Evolutionary conservation across 306 rosid genomes (phyloP), one percentile per base, ranked within the genome.

Genomic region (Arachis stenosperma): DNA sequence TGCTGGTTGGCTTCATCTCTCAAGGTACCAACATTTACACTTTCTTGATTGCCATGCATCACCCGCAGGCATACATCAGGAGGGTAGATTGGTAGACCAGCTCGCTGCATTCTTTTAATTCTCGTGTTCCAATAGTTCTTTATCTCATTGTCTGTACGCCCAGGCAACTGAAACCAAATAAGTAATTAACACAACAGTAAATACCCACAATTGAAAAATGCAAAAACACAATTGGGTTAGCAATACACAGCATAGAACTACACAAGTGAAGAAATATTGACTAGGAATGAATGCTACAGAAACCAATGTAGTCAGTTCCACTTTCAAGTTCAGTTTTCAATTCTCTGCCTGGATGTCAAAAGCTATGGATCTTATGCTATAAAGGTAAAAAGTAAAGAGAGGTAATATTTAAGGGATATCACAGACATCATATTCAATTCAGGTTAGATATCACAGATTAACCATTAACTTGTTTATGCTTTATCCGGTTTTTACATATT

Each of bases 51-150:
- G 14, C 67, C 82, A 64, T 79, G 86, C 33, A 62, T 54, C 47
- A 79, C 70, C 65, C 80, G 83, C 58, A 69, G 41, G 65, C 79
- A 67, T 67, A 90, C 91, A 0, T 84, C 77, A 40, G 96, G 29
- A 6, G 57, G 95, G 71, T 90, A 90, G 61, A 88, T 75, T 48
- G 98, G 96, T 61, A 84, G 72, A 58, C 90, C 92, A 55, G 86
- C 86, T 46, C 95, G 86, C 55, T 87, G 88, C 65, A 83, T 82
- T 76, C 90, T 81, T 75, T 87, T 92, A 48, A 80, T 64, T 70
- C 98, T 88, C 17, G 92, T 87, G 72, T 90, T 81, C 98, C 98
- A 92, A 78, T 82, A 92, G 81, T 92, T 92, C 85, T 90, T 92
- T 66, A 92, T 92, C 85, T 88, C 94, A 75, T 92, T 92, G 71